Percentiles rank a stretch among this genome's conserved stretches.
These are phyloP conservation scores for Xylariaceae sp. DNA, from an alignment of 2,329 filamentous ascomycete genomes.

Conservation along the genomic window DNA sequence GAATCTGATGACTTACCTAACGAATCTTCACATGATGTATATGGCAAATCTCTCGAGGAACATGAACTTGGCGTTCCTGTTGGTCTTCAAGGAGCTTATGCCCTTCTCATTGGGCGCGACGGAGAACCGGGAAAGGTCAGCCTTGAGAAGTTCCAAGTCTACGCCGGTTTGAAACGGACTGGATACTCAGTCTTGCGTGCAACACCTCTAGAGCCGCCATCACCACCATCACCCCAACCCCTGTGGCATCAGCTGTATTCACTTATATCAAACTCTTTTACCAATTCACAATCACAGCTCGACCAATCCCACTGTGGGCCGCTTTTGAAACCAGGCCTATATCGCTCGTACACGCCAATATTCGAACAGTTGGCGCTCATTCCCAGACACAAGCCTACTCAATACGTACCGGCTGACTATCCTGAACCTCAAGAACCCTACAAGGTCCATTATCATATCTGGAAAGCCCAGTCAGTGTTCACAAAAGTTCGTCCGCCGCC, in stretches of 20 bases:
- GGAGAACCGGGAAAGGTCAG: slow-evolving; percentile 57
- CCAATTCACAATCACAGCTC: slow-evolving; percentile 17
- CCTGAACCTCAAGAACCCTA: slow-evolving; percentile 52
- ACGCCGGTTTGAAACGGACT: slow-evolving; percentile 74
- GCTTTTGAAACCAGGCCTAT: slow-evolving; percentile 60
- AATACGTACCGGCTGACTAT: slow-evolving; percentile 22
- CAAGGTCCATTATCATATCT: slow-evolving; percentile 75
- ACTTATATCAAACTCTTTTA: slow-evolving; percentile 33
- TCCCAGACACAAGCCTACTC: slow-evolving; percentile 61
- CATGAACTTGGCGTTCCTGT: slow-evolving; percentile 72
- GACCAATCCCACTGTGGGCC: slow-evolving; percentile 42
- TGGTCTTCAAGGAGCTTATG: slow-evolving; percentile 87
- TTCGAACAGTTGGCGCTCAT: slow-evolving; percentile 76
- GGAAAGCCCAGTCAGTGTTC: slow-evolving; percentile 64
- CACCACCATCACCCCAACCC: slow-evolving; percentile 20
- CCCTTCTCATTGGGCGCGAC: slow-evolving; percentile 73
- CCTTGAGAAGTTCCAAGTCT: slow-evolving; percentile 85
- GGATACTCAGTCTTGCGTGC: slow-evolving; percentile 82
- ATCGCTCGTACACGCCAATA: slow-evolving; percentile 66
- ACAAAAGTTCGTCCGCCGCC: slow-evolving; percentile 74
- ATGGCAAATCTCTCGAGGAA: slow-evolving; percentile 39
- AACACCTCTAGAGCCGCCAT: slow-evolving; percentile 34
- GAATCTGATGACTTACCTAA: slow-evolving; percentile 20
- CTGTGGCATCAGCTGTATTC: slow-evolving; percentile 56
- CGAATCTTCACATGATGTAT: slow-evolving; percentile 28